Conservation (phyloP, 1,139 yeast genomes). For the Hansenula lynferdii region DNA sequence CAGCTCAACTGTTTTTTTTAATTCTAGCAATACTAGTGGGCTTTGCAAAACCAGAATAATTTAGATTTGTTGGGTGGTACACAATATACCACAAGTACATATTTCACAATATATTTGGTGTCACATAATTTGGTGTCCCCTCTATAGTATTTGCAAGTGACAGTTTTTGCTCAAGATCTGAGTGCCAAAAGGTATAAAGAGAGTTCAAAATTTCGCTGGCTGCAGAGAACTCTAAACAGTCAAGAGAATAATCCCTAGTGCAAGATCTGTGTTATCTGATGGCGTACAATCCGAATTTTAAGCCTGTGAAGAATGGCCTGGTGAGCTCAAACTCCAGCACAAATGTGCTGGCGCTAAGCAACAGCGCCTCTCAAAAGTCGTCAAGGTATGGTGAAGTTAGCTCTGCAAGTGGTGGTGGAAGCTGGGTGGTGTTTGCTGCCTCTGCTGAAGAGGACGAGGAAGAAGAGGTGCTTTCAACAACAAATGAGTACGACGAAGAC, state of each 20-base stretch:
- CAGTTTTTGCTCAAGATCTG: no score
- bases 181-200: no score
- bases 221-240: no score
- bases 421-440: slow-evolving; percentile 2
- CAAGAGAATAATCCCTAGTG: background rate
- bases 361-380: background rate
- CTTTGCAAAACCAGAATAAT: no score
- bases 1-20: no score
- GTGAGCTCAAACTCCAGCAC: background rate
- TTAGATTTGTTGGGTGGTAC: no score
- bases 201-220: no score
- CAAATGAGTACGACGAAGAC: slow-evolving; percentile 7
- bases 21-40: no score
- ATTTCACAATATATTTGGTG: no score
- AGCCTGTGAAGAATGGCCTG: background rate
- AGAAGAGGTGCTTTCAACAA: slow-evolving; percentile 18
- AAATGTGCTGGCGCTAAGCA: background rate
- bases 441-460: background rate
- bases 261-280: background rate
- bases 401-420: slow-evolving; percentile 1
- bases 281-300: slow-evolving; percentile 1
- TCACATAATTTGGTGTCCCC: no score
- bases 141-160: no score
- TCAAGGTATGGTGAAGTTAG: slow-evolving; percentile 1
- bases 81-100: no score